phyloP scores from a whole-genome alignment of 257 asterid genomes.

The Gentiana straminea region DNA sequence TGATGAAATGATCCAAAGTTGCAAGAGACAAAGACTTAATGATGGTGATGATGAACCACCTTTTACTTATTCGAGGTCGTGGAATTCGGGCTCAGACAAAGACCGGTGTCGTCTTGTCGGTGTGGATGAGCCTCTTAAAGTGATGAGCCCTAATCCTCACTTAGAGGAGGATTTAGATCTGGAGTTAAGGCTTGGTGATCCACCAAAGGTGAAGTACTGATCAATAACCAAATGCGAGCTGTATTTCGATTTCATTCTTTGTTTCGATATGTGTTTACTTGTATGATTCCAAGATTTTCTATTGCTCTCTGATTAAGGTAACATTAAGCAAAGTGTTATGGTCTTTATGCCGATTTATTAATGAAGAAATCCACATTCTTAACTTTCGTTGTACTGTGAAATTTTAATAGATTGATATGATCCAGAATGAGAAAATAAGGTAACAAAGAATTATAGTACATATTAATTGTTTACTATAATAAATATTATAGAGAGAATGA shows the following conservation, averaged over 20 bases:
- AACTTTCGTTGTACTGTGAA: neutral
- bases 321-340: neutral
- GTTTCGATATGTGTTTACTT: conserved; percentile 1
- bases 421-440: too few relatives aligned
- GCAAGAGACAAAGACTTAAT: conserved; percentile 46
- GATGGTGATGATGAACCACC: conserved; percentile 17
- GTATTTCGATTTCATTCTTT: neutral
- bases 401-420: too few relatives aligned
- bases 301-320: neutral
- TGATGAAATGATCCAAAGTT: conserved; percentile 30
- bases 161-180: conserved; percentile 67
- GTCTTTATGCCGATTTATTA: neutral
- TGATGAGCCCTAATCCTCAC: conserved; percentile 12
- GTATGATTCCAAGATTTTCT: neutral
- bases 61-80: conserved; percentile 12
- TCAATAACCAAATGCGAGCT: neutral
- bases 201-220: conserved; percentile 50
- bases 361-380: neutral
- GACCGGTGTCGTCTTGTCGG: conserved; percentile 19
- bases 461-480: too few relatives aligned
- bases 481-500: too few relatives aligned
- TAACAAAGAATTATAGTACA: too few relatives aligned
- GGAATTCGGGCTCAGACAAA: conserved; percentile 22
- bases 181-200: conserved; percentile 81
- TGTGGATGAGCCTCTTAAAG: conserved; percentile 17